Evolutionary conservation across 345 rosid species (phyloP), one percentile per base, ranked within the genome.

Genomic region (Gossypium rotundifolium): DNA sequence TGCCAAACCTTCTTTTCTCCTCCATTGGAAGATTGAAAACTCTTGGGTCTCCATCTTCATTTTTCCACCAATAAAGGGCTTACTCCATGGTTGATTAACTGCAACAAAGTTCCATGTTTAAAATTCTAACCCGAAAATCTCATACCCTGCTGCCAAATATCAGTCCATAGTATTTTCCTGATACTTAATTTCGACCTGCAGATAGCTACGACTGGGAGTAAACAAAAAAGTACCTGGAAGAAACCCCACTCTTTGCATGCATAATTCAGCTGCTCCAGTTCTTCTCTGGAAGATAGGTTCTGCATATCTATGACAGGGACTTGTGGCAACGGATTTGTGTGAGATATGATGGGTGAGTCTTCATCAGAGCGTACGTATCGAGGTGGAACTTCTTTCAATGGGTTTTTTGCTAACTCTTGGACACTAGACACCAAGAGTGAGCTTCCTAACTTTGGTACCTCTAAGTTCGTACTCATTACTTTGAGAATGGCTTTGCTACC

Each of bases 181-280:
- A 13, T 51, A 12, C 5, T 33, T 33, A 10, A 46, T 46, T 46
- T 10, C 49, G 3, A 46, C 2, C 23, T n/a, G 11, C 59, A 54
- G 2, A 18, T 18, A n/a, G 22, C 10, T 54, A n/a, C 55, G 38
- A 29, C 25, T 55, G 20, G 12, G 33, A 58, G 7, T 3, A 55
- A 55, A 55, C 7, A 46, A 46, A 46, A 2, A 18, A 18, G 27
- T 42, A 65, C 76, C 76, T 61, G 76, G 60, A 74, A 62, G 40
- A 74, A 61, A 63, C 81, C 77, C 81, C 54, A 69, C 20, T 74
- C 74, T 69, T 73, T 60, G 75, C 81, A 78, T 33, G 77, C 62
- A 20, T 16, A 49, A 18, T 78, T 75, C 20, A 78, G 55, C 45
- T 45, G 57, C 44, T 25, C 25, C 65, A 62, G 33, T 13, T 68